A percentile compares a stretch with the other conserved stretches of the same genome.
Evolutionary conservation across 2,329 filamentous ascomycete genomes (phyloP).

Genomic region (Cordyceps farinosa): DNA sequence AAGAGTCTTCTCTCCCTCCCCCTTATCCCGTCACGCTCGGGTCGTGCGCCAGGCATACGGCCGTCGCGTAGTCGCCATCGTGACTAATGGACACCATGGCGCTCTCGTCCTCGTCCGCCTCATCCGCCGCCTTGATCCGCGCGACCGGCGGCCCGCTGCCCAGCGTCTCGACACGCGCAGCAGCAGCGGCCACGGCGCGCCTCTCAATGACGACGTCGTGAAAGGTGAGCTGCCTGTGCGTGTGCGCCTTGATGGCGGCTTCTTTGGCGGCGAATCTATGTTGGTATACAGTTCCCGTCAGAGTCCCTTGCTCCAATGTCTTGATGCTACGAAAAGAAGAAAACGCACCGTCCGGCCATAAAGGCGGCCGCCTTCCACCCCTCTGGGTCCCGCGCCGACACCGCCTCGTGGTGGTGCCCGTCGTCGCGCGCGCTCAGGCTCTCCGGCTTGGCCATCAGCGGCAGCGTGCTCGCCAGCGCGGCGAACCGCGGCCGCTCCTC

Average conservation of each 20-base stretch:
- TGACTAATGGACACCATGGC: conserved; percentile 81
- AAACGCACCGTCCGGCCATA: conserved; percentile 43
- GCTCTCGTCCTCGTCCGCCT: conserved; percentile 42
- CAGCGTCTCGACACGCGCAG: conserved; percentile 24
- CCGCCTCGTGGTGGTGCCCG: conserved; percentile 18
- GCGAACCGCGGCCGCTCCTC: conserved; percentile 32
- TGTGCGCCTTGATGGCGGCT: conserved; percentile 69
- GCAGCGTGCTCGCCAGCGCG: not conserved
- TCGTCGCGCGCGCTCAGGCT: conserved; percentile 29
- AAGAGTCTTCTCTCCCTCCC: not conserved
- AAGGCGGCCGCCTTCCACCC: conserved; percentile 39
- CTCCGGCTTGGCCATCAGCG: not conserved
- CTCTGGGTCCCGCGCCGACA: conserved; percentile 20
- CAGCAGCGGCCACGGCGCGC: conserved; percentile 17
- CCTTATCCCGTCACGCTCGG: conserved; percentile 1
- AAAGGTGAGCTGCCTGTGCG: conserved; percentile 55
- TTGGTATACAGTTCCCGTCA: no score
- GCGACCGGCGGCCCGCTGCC: conserved; percentile 44
- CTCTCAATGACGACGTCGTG: conserved; percentile 54
- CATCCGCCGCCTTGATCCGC: conserved; percentile 33
- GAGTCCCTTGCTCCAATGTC: no score
- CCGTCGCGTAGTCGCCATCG: conserved; percentile 77
- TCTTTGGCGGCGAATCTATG: conserved; percentile 67
- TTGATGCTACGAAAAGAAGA: not conserved
- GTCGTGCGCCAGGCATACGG: conserved; percentile 57